A percentile compares a stretch with the other conserved stretches of the same genome.
Conservation (phyloP, 2,329 filamentous ascomycete genomes). For the Microcyclosporella mali region DNA sequence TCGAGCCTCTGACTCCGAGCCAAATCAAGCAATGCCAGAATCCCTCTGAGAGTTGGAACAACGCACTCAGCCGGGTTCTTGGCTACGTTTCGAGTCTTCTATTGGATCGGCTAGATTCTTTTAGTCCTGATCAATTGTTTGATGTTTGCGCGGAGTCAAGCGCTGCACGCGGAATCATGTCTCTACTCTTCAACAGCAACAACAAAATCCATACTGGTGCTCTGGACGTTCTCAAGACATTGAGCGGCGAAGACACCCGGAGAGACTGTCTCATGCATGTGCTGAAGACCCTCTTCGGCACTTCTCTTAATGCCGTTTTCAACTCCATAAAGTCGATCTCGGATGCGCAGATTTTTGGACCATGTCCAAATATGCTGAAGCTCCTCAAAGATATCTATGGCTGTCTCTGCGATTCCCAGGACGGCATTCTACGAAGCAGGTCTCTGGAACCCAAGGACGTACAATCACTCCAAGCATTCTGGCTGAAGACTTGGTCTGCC, state of each 20-base stretch:
- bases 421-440: slow-evolving; percentile 55
- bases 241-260: slow-evolving; percentile 63
- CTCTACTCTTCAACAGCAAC: slow-evolving; percentile 74
- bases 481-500: slow-evolving; percentile 76
- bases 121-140: slow-evolving; percentile 62
- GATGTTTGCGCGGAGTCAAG: slow-evolving; percentile 61
- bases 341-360: slow-evolving; percentile 53
- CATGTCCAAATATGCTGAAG: slow-evolving; percentile 55
- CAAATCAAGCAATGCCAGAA: slow-evolving; percentile 38
- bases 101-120: slow-evolving; percentile 72
- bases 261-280: slow-evolving; percentile 57
- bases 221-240: slow-evolving; percentile 73
- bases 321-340: slow-evolving; percentile 52
- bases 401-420: slow-evolving; percentile 58
- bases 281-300: slow-evolving; percentile 51
- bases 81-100: slow-evolving; percentile 63
- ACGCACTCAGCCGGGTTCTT: slow-evolving; percentile 57
- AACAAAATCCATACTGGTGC: slow-evolving; percentile 71
- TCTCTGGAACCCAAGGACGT: slow-evolving; percentile 55
- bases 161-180: slow-evolving; percentile 68
- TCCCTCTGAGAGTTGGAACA: slow-evolving; percentile 70
- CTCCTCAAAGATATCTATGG: slow-evolving; percentile 57
- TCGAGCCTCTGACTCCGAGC: slow-evolving; percentile 61
- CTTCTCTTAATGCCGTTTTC: slow-evolving; percentile 52
- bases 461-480: slow-evolving; percentile 66